Base-by-base conservation (phyloP, 306 rosid species). In the Oxytropis ochrocephala region DNA sequence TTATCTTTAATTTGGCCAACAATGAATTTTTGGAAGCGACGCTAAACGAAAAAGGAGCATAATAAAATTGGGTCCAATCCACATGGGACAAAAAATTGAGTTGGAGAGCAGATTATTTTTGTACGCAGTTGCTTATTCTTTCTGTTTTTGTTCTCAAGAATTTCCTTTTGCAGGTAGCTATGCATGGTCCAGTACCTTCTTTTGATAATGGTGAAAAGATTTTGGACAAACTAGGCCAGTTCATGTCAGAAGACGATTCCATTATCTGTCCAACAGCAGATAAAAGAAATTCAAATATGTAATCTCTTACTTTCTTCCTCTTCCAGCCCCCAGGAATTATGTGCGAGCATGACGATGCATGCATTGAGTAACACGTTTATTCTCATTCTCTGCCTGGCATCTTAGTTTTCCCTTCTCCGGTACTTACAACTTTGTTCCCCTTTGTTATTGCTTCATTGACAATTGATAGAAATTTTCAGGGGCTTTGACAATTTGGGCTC, bases 91-190 rank as follows among this genome's bases (percentile, higher is more conserved):
- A 41, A 39, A 38, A n/a, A 13, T 41, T 18, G 44, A 57, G 51
- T 63, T 38, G 17, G 39, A 33, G 17, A 52, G 11, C 3, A 11
- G 47, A 64, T 41, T 50, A 12, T 43, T 24, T 9, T 53, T 36
- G 30, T 54, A 38, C 14, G 30, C 36, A 19, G 16, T 9, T 42
- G 16, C 50, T 54, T 55, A 54, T 47, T 70, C 32, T 75, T 33
- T 68, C 1, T 38, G 42, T 47, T 35, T 78, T 33, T 8, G 56
- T 64, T 43, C 74, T 68, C 58, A 36, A 38, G 54, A 33, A 55
- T 81, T 72, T 72, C 16, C 64, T 57, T 82, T 74, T 78, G 51
- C 83, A 94, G 99, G 90, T 81, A 32, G 78, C 75, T 61, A 76
- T 64, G 36, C 79, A 70, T 75, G 81, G 72, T 61, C 56, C 66